Evolutionary conservation across 2,329 filamentous ascomycete species (phyloP).

Genomic region (Neopestalotiopsis sp.): DNA sequence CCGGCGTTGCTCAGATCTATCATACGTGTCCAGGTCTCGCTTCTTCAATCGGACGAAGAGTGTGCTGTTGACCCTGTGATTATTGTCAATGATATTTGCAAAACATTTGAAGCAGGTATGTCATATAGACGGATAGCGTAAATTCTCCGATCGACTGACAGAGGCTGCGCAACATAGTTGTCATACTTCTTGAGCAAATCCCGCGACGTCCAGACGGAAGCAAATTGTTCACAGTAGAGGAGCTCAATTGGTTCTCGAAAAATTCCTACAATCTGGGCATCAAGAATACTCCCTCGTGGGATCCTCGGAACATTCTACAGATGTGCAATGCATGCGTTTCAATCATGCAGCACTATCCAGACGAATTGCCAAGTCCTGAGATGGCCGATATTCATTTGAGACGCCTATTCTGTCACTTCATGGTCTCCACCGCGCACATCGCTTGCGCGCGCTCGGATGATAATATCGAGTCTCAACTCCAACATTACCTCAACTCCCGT

Average conservation of each 20-base stretch:
- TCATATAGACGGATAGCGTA: constrained; percentile 10
- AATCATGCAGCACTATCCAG: constrained; percentile 57
- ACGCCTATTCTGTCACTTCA: constrained; percentile 72
- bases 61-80: constrained; percentile 21
- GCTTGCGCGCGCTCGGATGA: constrained; percentile 59
- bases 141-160: constrained; percentile 15
- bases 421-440: constrained; percentile 58
- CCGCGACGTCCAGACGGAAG: constrained; percentile 44
- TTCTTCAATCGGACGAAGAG: constrained; percentile 41
- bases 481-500: constrained; percentile 66
- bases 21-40: constrained; percentile 53
- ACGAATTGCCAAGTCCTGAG: constrained; percentile 46
- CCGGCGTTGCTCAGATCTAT: constrained; percentile 68
- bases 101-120: constrained; percentile 51
- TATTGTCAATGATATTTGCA: constrained; percentile 57
- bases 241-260: constrained; percentile 84
- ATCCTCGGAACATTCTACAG: constrained; percentile 56
- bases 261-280: constrained; percentile 81
- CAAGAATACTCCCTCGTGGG: constrained; percentile 60
- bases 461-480: constrained; percentile 53
- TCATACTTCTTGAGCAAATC: constrained; percentile 45
- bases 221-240: constrained; percentile 62
- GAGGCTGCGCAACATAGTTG: constrained; percentile 39
- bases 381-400: constrained; percentile 60
- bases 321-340: constrained; percentile 60